phyloP scores from a whole-genome alignment of 2,329 filamentous ascomycete species.

The Pyrenochaeta sp. region DNA sequence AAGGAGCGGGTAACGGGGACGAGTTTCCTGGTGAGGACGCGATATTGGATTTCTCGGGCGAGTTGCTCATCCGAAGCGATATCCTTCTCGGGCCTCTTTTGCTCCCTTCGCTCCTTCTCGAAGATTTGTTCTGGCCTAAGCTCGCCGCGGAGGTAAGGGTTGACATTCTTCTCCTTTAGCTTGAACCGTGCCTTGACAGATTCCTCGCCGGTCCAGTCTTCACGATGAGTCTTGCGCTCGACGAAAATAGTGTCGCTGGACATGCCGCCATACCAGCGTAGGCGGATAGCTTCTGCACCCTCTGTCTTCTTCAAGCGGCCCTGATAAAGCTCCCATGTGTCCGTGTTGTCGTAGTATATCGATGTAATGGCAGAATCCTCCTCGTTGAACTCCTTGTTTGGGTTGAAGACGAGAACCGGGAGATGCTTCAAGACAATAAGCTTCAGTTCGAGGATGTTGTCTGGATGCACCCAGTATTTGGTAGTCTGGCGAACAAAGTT shows the following conservation, averaged over 20 bases:
- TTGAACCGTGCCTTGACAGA: constrained; percentile 97
- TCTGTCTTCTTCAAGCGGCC: constrained; percentile 97
- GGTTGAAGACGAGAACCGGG: constrained; percentile 95
- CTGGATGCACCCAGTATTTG: constrained; percentile 99
- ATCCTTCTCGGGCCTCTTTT: constrained; percentile 90
- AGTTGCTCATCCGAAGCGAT: constrained; percentile 91
- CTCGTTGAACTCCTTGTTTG: constrained; percentile 92
- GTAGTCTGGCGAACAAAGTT: constrained; percentile 97
- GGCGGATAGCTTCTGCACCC: constrained; percentile 92
- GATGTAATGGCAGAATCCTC: constrained; percentile 95
- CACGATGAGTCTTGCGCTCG: constrained; percentile 96
- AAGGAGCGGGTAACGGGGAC: constrained; percentile 92
- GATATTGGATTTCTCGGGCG: constrained; percentile 92
- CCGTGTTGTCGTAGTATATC: constrained; percentile 96
- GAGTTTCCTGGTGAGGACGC: constrained; percentile 85
- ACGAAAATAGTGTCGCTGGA: constrained; percentile 94
- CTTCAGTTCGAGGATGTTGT: constrained; percentile 98
- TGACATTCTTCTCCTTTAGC: constrained; percentile 97
- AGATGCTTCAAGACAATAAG: constrained; percentile 97
- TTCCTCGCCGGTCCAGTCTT: constrained; percentile 99
- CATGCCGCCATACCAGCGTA: constrained; percentile 98
- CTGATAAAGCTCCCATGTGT: constrained; percentile 93
- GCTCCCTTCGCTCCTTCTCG: constrained; percentile 93
- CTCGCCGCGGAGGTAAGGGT: constrained; percentile 84
- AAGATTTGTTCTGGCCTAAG: constrained; percentile 89